These are phyloP conservation scores for Lyophyllum atratum DNA, from an alignment of 768 basidiomycete genomes.

Conservation along the genomic window DNA sequence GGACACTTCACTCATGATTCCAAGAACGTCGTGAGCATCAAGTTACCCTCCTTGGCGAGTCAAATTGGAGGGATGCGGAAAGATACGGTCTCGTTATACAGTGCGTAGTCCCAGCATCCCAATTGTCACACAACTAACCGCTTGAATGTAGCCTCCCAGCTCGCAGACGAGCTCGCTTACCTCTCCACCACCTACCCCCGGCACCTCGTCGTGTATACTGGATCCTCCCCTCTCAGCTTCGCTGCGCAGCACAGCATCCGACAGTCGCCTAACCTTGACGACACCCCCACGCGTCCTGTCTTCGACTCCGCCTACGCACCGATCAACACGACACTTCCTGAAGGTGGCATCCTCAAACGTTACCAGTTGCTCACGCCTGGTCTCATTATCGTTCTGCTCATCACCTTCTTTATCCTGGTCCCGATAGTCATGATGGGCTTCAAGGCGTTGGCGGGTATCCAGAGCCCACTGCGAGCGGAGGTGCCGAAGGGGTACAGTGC, in stretches of 20 bases:
- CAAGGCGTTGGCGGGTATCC: constrained; percentile 70
- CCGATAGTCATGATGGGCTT: constrained; percentile 68
- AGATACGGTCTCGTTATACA: constrained; percentile 50
- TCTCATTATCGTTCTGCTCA: constrained; percentile 64
- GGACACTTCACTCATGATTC: constrained; percentile 33
- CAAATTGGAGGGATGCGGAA: constrained; percentile 43
- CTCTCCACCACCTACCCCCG: constrained; percentile 53
- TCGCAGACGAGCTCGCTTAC: constrained; percentile 49
- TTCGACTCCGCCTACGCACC: constrained; percentile 17
- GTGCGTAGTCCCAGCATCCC: constrained; percentile 39
- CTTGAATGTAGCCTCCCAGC: constrained; percentile 39
- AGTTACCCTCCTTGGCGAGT: constrained; percentile 52
- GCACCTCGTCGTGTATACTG: constrained; percentile 69
- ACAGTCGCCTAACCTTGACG: constrained; percentile 8
- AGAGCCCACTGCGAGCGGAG: constrained; percentile 65
- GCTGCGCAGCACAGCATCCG: constrained; percentile 27
- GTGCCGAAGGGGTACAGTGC: constrained; percentile 67
- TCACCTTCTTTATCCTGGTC: constrained; percentile 66
- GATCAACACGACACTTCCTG: constrained; percentile 38
- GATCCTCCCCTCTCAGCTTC: constrained; percentile 35
- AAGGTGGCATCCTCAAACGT: constrained; percentile 65
- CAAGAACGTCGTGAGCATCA: constrained; percentile 61
- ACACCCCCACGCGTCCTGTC: constrained; percentile 11
- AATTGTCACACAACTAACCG: neutral
- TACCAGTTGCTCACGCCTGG: constrained; percentile 81